Evolutionary conservation across 257 asterid genomes (phyloP), one percentile per base, ranked within the genome.

Genomic region (Pogostemon cablin): DNA sequence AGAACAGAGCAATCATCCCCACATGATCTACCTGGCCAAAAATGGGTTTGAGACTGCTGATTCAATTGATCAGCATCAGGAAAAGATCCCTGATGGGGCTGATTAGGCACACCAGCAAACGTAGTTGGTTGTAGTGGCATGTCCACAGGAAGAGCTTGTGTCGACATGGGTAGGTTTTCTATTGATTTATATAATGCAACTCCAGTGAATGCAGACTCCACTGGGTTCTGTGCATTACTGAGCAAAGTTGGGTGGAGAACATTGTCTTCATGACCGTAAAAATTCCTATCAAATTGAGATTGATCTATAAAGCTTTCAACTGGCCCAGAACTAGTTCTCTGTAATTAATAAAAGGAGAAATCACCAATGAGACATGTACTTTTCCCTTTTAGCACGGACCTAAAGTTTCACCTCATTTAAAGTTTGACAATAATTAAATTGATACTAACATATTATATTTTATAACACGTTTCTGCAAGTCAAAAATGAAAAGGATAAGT

Each of bases 271-370:
- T 80, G 82, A 68, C 82, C 84, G 67, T 86, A 83, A 56, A 80
- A 80, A 15, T 74, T 74, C 63, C 84, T 81, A 25, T 78, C 74
- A 39, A 82, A 75, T 40, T 80, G 95, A 44, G 85, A 72, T 64
- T 83, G 96, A 53, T 86, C 89, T 6, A 77, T 62, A 44, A 83
- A 87, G 79, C 84, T 87, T 76, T 86, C 95, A 37, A 70, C 78
- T 55, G 82, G 83, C 38, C 84, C 93, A 48, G 87, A 69, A 83
- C 73, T 81, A 81, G 78, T 77, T 81, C 81, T 77, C 96, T 85
- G 90, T 67, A 70, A 47, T 59, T 67, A 79, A 72, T 53, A 71
- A 72, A 46, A 81, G 41, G 34, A 54, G 77, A 66, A 15, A 37
- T 70, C 53, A 62, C 72, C 64, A 68, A 35, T 60, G 6, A 72